Base-by-base conservation (phyloP, 2,329 filamentous ascomycete genomes). In the Kalaharituber pfeilii region DNA sequence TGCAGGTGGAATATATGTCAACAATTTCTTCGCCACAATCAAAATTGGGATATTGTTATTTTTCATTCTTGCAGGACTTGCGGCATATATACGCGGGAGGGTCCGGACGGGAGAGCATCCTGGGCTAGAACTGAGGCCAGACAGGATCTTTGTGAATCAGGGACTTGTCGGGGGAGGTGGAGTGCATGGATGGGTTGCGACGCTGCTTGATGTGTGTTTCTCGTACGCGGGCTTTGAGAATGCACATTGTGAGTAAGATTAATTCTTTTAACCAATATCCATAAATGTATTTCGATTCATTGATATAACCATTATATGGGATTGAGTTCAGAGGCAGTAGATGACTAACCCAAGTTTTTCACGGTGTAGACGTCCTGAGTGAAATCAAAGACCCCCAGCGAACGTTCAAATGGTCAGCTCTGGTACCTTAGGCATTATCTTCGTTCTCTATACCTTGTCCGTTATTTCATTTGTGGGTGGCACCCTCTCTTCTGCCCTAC, bases 1-100 rank as follows among this genome's bases (percentile, higher is more conserved):
- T 25, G 66, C 69, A 6, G 73, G 72, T 2, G 75, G 75, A 1
- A 75, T 77, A 44, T 62, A 67, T 22, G 60, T 77, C 24, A 75
- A 74, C 62, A 77, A 77, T 57, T 24, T 69, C n/a, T 66, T 77
- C 28, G 74, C 74, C 2, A 63, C 71, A 2, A 59, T 74, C 55
- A 78, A 78, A 58, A 63, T 75, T 2, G 60, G 66, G 47, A 69
- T 76, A 1, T 67, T 78, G 1, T 53, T 75, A 1, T 64, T 71
- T 8, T 72, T 77, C 49, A 65, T 71, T 33, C 55, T 63, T 7
- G 62, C 68, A 20, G 70, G 68, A 8, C 65, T 70, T 50, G 62
- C 60, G 26, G 61, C 60, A n/a, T 61, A 59, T 26, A 62, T 50
- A 1, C 61, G 65, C 11, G 30, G 30, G n/a, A 25, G 18, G 13